Percentiles rank a stretch among this genome's conserved stretches.
These are phyloP conservation scores for Rachicladosporium sp. DNA, from an alignment of 2,329 filamentous ascomycete genomes.

Conservation along the genomic window DNA sequence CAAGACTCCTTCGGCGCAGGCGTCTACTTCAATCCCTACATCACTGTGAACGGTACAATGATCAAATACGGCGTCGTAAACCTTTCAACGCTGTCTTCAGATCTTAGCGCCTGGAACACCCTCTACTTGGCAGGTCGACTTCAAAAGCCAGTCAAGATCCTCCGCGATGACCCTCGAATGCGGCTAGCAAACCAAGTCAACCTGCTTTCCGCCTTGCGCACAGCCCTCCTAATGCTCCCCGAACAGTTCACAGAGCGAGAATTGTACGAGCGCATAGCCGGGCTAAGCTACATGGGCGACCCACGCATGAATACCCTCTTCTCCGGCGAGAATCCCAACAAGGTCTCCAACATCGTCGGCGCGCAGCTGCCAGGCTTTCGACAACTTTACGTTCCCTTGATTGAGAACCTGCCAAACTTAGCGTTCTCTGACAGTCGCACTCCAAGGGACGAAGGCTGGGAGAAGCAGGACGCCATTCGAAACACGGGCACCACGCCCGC, in stretches of 20 bases:
- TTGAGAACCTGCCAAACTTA: constrained; percentile 83
- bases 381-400: constrained; percentile 75
- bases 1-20: constrained; percentile 85
- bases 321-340: constrained; percentile 78
- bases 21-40: constrained; percentile 94
- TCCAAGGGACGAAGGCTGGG: constrained; percentile 29
- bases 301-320: constrained; percentile 67
- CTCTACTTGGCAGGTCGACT: constrained; percentile 91
- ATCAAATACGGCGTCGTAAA: constrained; percentile 98
- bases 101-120: constrained; percentile 84
- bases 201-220: constrained; percentile 78
- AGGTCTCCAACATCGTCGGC: constrained; percentile 86
- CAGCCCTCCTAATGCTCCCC: constrained; percentile 76
- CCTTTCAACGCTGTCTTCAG: constrained; percentile 73
- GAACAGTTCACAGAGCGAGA: constrained; percentile 74
- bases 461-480: constrained; percentile 25
- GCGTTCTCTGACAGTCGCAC: constrained; percentile 56
- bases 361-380: constrained; percentile 89
- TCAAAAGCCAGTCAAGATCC: constrained; percentile 95
- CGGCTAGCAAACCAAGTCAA: constrained; percentile 94
- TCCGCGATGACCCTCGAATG: constrained; percentile 84
- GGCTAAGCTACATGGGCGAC: constrained; percentile 88
- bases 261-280: constrained; percentile 81
- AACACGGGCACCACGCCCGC: constrained; percentile 28
- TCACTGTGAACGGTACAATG: constrained; percentile 85